Evolutionary conservation across 1,284 basidiomycete genomes (phyloP), one percentile per base, ranked within the genome.

Genomic region (Ceratobasidium sp.): DNA sequence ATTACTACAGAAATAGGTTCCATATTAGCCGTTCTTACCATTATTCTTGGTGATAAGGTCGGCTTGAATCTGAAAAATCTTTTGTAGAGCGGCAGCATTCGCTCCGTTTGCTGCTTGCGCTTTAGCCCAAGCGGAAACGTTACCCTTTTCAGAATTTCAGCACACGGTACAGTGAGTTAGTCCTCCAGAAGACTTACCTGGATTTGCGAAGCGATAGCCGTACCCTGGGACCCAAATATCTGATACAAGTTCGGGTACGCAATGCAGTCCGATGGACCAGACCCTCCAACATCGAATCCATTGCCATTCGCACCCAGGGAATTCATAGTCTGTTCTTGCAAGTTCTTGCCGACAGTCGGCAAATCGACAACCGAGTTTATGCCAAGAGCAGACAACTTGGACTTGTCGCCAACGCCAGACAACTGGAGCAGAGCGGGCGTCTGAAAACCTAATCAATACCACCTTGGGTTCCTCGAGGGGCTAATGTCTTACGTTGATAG

Each of bases 161-260:
- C 16, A 78, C 78, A 0, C 78, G 76, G 46, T 76, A 76, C 0
- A 80, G 82, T n/a, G 78, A 50, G 18, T 50, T 16, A 71, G n/a
- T 55, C 50, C 0, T 23, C 28, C 9, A 52, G 18, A 83, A 83
- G 52, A 16, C 50, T 60, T 41, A 36, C 34, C 30, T 65, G 28
- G 28, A 60, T 61, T 32, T 59, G 48, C 10, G 71, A 50, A 32
- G 41, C 55, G 16, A 60, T 18, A 53, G 28, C 26, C 9, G 45
- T 14, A 39, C 32, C 30, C 30, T 46, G 41, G 16, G 58, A 62
- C 2, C 52, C 45, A 16, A 53, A 69, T 39, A 86, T 78, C 75
- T 85, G 81, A 74, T 83, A 81, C 26, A 86, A 74, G 73, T 84
- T 84, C 23, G 84, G 83, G 74, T 76, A 84, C 4, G 84, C 84